Evolutionary conservation across 176 grass and related monocot species (phyloP), one percentile per base, ranked within the genome.

Genomic region (Ampelocalamus luodianensis): DNA sequence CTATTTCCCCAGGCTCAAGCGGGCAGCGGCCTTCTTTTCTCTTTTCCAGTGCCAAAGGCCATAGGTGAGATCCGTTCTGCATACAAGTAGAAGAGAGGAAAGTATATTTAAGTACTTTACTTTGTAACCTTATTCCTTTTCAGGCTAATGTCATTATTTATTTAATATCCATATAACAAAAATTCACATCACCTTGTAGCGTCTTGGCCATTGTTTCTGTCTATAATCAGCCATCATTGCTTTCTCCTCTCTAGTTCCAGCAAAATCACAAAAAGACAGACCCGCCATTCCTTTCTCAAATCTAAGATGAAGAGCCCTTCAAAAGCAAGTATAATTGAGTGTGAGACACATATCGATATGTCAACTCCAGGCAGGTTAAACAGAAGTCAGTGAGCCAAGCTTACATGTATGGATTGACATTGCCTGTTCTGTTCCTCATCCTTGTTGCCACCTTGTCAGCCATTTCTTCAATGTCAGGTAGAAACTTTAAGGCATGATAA

Each of bases 201-300:
- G 90, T 39, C 96, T 90, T 74, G 93, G 96, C 96, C 96, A 99
- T 86, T 99, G 91, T 51, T 96, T 92, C 48, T 96, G 88, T 75
- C 96, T 92, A 83, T 99, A 99, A 61, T 90, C 76, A 88, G 96
- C 93, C 91, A 99, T 94, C 91, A 94, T 99, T 45, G 86, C 78
- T 81, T 99, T 99, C 90, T 96, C 96, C 34, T 92, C 91, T 83
- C 96, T 91, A 37, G 93, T 99, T 86, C 96, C 93, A 78, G 85
- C 90, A 94, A 96, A 99, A 92, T 99, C 96, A 90, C 96, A 99
- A 69, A 99, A 99, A 2, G 96, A 99, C 40, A 99, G 86, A 0
- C 96, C 93, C 78, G 95, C 96, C 96, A 96, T 99, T 85, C 96
- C 96, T 87, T 99, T 99, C 86, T 99, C 96, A 79, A 96, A 99